These are phyloP conservation scores for Monosporozyma yasuniensis DNA, from an alignment of 805 yeast genomes.

Conservation along the genomic window DNA sequence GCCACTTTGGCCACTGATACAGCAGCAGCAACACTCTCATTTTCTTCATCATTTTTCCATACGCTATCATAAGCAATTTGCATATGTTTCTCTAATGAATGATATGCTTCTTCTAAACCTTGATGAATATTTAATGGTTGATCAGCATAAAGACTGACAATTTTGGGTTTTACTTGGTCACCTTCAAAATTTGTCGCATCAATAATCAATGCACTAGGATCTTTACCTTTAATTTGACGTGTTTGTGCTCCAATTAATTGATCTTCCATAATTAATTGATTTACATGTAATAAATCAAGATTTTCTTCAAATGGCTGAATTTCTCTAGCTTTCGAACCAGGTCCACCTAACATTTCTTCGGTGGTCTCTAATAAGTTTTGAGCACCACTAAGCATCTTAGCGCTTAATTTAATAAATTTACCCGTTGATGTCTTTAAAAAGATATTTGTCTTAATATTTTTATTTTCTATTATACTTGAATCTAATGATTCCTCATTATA, in stretches of 20 bases:
- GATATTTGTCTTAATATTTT: conserved; percentile 49
- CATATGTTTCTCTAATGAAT: conserved; percentile 60
- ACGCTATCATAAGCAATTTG: conserved; percentile 57
- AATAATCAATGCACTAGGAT: conserved; percentile 22
- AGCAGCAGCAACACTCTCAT: conserved; percentile 49
- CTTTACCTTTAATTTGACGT: conserved; percentile 25
- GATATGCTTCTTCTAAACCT: conserved; percentile 70
- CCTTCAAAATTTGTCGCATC: conserved; percentile 16
- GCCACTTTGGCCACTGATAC: conserved; percentile 62
- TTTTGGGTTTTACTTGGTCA: conserved; percentile 21
- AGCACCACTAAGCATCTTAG: conserved; percentile 79
- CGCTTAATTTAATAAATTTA: conserved; percentile 74
- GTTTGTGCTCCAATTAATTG: conserved; percentile 30
- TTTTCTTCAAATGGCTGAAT: conserved; percentile 3
- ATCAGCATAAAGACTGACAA: conserved; percentile 68
- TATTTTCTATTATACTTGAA: background rate
- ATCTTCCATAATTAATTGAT: conserved; percentile 27
- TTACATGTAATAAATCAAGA: conserved; percentile 12
- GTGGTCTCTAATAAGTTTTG: conserved; percentile 72
- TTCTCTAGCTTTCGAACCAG: conserved; percentile 36
- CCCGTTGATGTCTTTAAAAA: conserved; percentile 74
- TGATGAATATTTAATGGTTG: conserved; percentile 67
- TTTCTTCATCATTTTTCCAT: conserved; percentile 37
- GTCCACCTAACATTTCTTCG: conserved; percentile 71
- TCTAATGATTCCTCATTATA: conserved; percentile 46